phyloP scores from a whole-genome alignment of 352 stramenopile species.

The Elongisporangium prolatum region DNA sequence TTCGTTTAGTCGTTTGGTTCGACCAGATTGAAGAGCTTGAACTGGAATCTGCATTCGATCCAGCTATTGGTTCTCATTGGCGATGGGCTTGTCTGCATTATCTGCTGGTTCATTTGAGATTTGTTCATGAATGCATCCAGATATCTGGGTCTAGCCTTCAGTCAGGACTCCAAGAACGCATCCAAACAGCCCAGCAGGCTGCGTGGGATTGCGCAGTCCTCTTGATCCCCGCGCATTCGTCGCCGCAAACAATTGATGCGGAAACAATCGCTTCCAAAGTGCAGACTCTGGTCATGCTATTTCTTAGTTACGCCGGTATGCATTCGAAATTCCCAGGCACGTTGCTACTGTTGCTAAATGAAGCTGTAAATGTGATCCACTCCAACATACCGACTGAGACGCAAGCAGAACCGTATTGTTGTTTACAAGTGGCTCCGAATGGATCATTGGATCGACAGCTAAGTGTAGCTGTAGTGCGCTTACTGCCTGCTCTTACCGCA shows the following conservation, averaged over 20 bases:
- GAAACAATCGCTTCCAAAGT: slow-evolving; percentile 18
- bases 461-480: slow-evolving; percentile 36
- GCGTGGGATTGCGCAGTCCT: slow-evolving; percentile 10
- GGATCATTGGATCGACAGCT: slow-evolving; percentile 41
- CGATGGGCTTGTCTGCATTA: slow-evolving; percentile 32
- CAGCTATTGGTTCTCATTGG: slow-evolving; percentile 9
- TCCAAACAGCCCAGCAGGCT: slow-evolving; percentile 1
- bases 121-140: slow-evolving; percentile 20
- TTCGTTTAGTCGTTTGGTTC: slow-evolving; percentile 51
- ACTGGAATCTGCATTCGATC: slow-evolving; percentile 1
- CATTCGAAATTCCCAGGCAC: not conserved
- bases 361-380: slow-evolving; percentile 14
- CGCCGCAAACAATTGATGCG: not conserved
- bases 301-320: slow-evolving; percentile 7
- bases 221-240: not conserved
- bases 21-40: slow-evolving; percentile 21
- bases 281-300: slow-evolving; percentile 23
- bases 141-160: not conserved
- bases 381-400: slow-evolving; percentile 12
- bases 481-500: slow-evolving; percentile 28
- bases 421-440: not conserved
- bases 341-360: slow-evolving; percentile 16
- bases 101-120: slow-evolving; percentile 36
- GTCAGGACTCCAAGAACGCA: not conserved
- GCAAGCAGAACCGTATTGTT: not conserved